Conservation (phyloP, 306 rosid species). For the Bauhinia variegata region DNA sequence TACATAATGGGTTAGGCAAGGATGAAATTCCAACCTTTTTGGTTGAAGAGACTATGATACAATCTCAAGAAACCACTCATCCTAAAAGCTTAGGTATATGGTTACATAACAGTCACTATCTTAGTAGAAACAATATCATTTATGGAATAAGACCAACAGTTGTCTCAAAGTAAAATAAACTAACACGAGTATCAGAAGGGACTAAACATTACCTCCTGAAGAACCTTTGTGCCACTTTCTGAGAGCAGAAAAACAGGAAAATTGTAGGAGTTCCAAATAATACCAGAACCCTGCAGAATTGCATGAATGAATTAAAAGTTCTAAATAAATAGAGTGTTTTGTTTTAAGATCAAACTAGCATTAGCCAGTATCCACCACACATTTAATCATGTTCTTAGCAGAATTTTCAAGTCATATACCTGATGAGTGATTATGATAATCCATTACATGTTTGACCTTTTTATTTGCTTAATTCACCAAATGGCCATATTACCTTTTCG, state of each 20-base stretch:
- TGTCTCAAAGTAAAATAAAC: conserved; percentile 14
- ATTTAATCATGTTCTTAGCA: not conserved
- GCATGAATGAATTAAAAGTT: conserved; percentile 16
- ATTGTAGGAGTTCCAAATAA: conserved; percentile 70
- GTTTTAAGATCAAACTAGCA: conserved; percentile 29
- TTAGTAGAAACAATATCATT: not conserved
- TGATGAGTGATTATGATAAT: not conserved
- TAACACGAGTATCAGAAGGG: conserved; percentile 18
- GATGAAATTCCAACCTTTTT: not conserved
- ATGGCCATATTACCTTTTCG: conserved; percentile 14
- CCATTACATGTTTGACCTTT: conserved; percentile 7
- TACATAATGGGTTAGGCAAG: not conserved
- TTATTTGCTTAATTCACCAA: not conserved
- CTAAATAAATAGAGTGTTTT: conserved; percentile 5
- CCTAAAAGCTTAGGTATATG: not conserved
- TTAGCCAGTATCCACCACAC: conserved; percentile 20
- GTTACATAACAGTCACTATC: not conserved
- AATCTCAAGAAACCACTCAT: not conserved
- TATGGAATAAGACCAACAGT: conserved; percentile 13
- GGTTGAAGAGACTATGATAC: not conserved
- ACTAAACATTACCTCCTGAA: conserved; percentile 64
- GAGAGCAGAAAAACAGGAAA: conserved; percentile 84
- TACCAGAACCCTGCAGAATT: conserved; percentile 79
- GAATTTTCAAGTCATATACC: conserved; percentile 6
- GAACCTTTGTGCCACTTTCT: conserved; percentile 56